Evolutionary conservation across 768 basidiomycete species (phyloP), one percentile per base, ranked within the genome.

Genomic region (Suillus decipiens): DNA sequence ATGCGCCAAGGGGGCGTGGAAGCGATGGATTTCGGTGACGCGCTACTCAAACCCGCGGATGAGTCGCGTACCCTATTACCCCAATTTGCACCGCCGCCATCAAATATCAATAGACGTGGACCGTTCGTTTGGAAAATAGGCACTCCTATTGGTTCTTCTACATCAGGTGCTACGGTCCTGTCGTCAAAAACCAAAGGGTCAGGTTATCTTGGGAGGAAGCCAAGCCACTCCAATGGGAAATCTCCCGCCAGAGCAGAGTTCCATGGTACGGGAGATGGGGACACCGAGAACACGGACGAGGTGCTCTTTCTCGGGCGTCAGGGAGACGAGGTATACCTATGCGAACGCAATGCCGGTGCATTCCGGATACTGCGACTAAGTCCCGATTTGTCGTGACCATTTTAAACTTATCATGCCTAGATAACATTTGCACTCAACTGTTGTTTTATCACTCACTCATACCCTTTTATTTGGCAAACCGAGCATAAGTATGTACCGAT

Each of bases 1-100:
- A 85, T 95, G 86, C 87, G 93, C 24, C 92, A 92, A 73, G 92
- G 92, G 37, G 93, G 93, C 3, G 74, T 95, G 42, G 93, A 95
- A 69, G 92, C 84, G 1, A 87, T 93, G 36, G 89, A 93, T 68
- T 79, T 94, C 39, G 81, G 86, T 33, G 93, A 95, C 71, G 93
- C 92, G 5, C 75, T 95, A 47, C 79, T 94, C 60, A 85, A 82
- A 61, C 93, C 93, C 31, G 93, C 87, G 0, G 93, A 95, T 69
- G 85, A 88, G 67, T 94, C 92, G 6, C 84, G 93, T 55, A 86
- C 85, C 4, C 73, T 77, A 9, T 69, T 93, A n/a, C 93, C 93
- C 1, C 80, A 89, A 65, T 95, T 91, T 70, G 79, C 81, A 53
- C 83, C 90, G 11, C 79, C 87, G 8, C 74, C 80, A 14, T 86